These are phyloP conservation scores for Plasmodium coatneyi DNA, from an alignment of 169 alveolate species.

Conservation along the genomic window DNA sequence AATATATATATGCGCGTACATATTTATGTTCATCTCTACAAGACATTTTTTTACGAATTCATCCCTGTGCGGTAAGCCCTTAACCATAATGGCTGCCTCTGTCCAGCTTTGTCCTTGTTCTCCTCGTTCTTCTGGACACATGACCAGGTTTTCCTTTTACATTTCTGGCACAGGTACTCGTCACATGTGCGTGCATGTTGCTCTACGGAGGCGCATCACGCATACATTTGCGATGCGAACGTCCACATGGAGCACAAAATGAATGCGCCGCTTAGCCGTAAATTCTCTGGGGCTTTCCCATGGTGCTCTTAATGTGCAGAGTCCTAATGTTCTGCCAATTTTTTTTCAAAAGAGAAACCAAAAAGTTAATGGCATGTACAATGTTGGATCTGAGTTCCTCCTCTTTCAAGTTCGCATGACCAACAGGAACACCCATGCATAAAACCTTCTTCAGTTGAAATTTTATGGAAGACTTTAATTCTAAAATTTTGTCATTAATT, in stretches of 20 bases:
- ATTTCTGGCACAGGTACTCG: not conserved
- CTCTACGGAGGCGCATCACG: not conserved
- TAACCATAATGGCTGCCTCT: not conserved
- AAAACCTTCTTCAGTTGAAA: conserved; percentile 96
- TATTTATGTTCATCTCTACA: not conserved
- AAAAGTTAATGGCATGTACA: conserved; percentile 97
- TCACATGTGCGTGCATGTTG: not conserved
- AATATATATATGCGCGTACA: not conserved
- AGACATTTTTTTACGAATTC: not conserved
- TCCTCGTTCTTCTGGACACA: not conserved
- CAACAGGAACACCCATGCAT: conserved; percentile 99
- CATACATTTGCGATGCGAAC: not conserved
- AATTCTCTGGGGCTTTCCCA: conserved; percentile 98
- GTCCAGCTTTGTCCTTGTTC: not conserved
- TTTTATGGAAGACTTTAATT: conserved; percentile 94
- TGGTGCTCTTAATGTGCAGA: conserved; percentile 98
- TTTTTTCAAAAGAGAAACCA: conserved; percentile 98
- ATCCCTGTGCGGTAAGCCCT: not conserved
- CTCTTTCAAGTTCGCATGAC: conserved; percentile 96
- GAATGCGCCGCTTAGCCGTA: conserved; percentile 89
- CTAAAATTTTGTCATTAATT: conserved; percentile 96
- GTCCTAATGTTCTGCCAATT: conserved; percentile 99
- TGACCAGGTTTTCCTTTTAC: not conserved
- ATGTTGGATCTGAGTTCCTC: conserved; percentile 98
- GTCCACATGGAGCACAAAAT: not conserved